Conservation (phyloP, 106 monocot species). For the Amphibolis antarctica region DNA sequence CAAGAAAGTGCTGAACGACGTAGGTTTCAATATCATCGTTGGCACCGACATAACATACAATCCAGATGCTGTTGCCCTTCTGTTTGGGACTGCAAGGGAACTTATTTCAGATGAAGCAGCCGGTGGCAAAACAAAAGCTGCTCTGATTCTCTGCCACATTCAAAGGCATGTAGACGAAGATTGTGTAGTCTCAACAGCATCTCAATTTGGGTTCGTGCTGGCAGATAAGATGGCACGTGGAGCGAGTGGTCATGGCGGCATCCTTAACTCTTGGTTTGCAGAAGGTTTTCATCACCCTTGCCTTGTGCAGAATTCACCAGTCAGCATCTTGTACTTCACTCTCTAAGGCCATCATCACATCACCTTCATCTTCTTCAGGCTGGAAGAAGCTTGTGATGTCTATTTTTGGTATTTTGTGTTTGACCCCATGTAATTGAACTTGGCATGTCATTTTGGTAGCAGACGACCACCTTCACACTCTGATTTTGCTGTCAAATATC, state of each 20-base stretch:
- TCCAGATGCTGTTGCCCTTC: conserved; percentile 48
- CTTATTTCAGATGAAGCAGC: conserved; percentile 22
- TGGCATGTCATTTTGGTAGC: too few species aligned
- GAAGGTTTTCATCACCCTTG: background rate
- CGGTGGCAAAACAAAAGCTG: conserved; percentile 14
- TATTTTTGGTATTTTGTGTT: too few species aligned
- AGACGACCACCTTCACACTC: too few species aligned
- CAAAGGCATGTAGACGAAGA: conserved; percentile 70
- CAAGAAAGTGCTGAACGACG: conserved; percentile 13
- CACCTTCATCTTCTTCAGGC: too few species aligned
- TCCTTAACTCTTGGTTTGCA: conserved; percentile 72
- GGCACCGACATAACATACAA: conserved; percentile 85
- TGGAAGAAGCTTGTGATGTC: too few species aligned
- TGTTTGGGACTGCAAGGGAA: conserved; percentile 72
- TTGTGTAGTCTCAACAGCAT: conserved; percentile 44
- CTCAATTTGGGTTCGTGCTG: conserved; percentile 43
- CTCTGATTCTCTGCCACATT: conserved; percentile 74
- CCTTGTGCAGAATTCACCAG: conserved; percentile 26
- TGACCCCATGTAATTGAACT: too few species aligned
- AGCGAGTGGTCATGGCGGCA: conserved; percentile 27
- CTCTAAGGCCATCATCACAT: too few species aligned
- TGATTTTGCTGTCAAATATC: too few species aligned
- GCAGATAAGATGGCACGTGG: conserved; percentile 60
- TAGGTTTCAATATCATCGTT: conserved; percentile 66
- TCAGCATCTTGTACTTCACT: conserved; percentile 57